Evolutionary conservation across 768 basidiomycete genomes (phyloP), one percentile per base, ranked within the genome.

Genomic region (Tephrocybe rancida): DNA sequence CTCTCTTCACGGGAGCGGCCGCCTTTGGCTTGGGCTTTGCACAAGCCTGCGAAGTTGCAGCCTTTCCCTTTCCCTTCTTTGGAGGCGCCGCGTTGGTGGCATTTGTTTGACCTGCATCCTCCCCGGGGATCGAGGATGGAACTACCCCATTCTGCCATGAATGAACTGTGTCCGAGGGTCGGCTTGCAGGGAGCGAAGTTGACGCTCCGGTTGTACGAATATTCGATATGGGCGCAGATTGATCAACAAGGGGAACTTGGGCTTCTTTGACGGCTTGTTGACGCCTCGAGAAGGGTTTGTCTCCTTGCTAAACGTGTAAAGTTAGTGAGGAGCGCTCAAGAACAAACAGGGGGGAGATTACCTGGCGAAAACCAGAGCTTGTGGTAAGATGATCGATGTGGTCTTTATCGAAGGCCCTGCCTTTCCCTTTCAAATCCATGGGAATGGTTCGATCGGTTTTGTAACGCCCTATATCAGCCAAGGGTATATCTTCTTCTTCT

Each of bases 101-200:
- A 27, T 35, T 27, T 21, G 26, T 18, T 25, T 45, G 47, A 10
- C 18, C 42, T 11, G 56, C 46, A 54, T 83, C 81, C 62, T 86
- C 80, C 34, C 80, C 78, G 3, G 85, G 84, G 39, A 82, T 69
- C 16, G 86, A 88, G 0, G 85, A 86, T 5, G 85, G 85, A 11
- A 86, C 66, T 48, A 76, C 69, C 8, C 61, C 63, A 42, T 52
- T 62, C 52, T 77, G 75, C 64, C 63, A 68, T n/a, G 71, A 73
- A n/a, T 48, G 58, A 49, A 18, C 37, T n/a, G 37, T 24, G 16
- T 43, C 44, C 27, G 50, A 19, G 30, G 41, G 25, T 38, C 38
- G 19, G 52, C 51, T 42, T 37, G 25, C 34, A 25, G 50, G 25
- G 14, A 50, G 18, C 19, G 59, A 38, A 48, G 37, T 30, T 34